Base-by-base conservation (phyloP, 139 green algal genomes). In the Penium margaritaceum region DNA sequence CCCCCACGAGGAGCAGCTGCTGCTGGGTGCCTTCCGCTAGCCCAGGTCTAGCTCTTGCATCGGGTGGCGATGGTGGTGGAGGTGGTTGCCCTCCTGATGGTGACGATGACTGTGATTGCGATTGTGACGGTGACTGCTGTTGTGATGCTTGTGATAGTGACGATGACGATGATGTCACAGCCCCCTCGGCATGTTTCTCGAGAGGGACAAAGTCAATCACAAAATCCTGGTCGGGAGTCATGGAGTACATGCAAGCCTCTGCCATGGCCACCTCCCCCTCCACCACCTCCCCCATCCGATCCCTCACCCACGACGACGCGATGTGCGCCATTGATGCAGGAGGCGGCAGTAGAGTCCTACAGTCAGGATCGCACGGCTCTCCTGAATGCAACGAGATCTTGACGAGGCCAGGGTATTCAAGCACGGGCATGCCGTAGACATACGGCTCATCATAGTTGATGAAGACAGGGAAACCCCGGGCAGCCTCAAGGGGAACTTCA, bases 141-240 rank as follows among this genome's bases (percentile, higher is more conserved):
- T n/a, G n/a, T n/a, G n/a, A n/a, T n/a, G n/a, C n/a, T n/a, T n/a
- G n/a, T n/a, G n/a, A n/a, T n/a, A n/a, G n/a, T n/a, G n/a, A n/a
- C n/a, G n/a, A n/a, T n/a, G n/a, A n/a, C n/a, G n/a, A n/a, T n/a
- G n/a, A n/a, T n/a, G n/a, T n/a, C n/a, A n/a, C n/a, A n/a, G n/a
- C n/a, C n/a, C n/a, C n/a, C n/a, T n/a, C n/a, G n/a, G n/a, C n/a
- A n/a, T n/a, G n/a, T n/a, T n/a, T n/a, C n/a, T n/a, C n/a, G n/a
- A 68, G 27, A 29, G 70, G 60, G 19, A 78, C 33, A n/a, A 35
- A 61, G 43, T 80, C 73, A 5, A 80, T 29, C 6, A 80, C 70
- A 33, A 80, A 80, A 34, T 80, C 73, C 43, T 80, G 64, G 54
- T 80, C 73, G 14, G 73, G 73, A 15, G 73, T 80, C 73, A 80